Evolutionary conservation across 306 rosid species (phyloP).

Genomic region (Carpinus fangiana): DNA sequence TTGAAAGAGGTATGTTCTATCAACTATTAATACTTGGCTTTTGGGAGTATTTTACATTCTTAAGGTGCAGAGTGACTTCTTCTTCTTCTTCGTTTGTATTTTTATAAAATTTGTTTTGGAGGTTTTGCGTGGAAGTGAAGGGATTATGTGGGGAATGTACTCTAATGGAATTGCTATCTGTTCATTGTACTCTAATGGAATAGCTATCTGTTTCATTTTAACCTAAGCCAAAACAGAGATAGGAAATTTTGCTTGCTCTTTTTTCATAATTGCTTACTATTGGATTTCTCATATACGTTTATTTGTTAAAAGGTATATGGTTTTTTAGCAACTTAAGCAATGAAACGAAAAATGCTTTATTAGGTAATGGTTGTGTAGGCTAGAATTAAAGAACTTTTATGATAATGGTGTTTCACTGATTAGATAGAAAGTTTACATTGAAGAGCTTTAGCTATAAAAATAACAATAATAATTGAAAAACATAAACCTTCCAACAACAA

Average conservation of each 20-base stretch:
- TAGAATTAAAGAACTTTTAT: neutral
- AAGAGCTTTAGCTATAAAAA: too few species aligned
- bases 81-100: neutral
- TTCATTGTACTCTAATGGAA: too few species aligned
- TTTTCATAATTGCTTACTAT: conserved; percentile 12
- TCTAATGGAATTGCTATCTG: neutral
- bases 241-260: conserved; percentile 21
- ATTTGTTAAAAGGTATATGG: neutral
- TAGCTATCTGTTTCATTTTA: too few species aligned
- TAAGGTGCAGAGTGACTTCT: neutral
- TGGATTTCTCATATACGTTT: neutral
- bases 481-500: too few species aligned
- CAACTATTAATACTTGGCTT: too few species aligned
- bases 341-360: conserved; percentile 7
- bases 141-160: conserved; percentile 18
- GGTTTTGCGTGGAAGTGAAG: conserved; percentile 23
- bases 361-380: neutral
- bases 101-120: neutral
- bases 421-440: too few species aligned
- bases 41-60: too few species aligned
- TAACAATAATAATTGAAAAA: too few species aligned
- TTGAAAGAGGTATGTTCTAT: too few species aligned
- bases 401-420: neutral
- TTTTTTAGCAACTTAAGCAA: neutral
- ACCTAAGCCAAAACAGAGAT: neutral